Conservation (phyloP, 805 yeast genomes). For the Clavispora fructus region DNA sequence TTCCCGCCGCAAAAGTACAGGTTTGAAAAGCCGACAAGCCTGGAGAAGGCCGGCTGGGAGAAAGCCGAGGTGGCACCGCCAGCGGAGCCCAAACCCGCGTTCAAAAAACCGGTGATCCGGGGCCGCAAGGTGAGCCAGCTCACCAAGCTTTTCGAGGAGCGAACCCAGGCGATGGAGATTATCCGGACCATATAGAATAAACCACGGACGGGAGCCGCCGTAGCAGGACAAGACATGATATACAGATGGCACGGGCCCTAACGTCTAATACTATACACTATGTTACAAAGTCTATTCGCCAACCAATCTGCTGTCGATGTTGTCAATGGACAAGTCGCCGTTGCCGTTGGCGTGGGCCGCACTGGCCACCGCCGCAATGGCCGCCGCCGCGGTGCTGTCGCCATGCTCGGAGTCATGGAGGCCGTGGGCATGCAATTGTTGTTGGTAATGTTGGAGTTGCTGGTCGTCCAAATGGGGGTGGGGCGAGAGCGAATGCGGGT, state of each 20-base stretch:
- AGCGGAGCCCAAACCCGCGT: not conserved
- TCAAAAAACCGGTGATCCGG: slow-evolving; percentile 40
- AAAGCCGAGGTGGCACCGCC: not conserved
- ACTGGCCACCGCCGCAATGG: slow-evolving; percentile 37
- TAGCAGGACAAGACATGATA: too few relatives aligned
- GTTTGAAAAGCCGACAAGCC: slow-evolving; percentile 11
- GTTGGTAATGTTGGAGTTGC: slow-evolving; percentile 23
- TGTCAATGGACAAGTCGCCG: slow-evolving; percentile 37
- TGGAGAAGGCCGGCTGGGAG: not conserved
- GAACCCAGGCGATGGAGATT: slow-evolving; percentile 38
- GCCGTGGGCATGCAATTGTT: slow-evolving; percentile 23
- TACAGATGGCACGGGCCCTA: not conserved
- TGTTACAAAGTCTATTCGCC: slow-evolving; percentile 29
- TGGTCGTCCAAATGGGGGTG: slow-evolving; percentile 23
- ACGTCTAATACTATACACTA: slow-evolving; percentile 13
- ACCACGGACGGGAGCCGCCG: too few relatives aligned
- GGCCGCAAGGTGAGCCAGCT: slow-evolving; percentile 58
- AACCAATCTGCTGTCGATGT: slow-evolving; percentile 40
- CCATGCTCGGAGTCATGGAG: slow-evolving; percentile 16
- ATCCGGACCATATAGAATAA: slow-evolving; percentile 7
- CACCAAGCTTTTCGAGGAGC: slow-evolving; percentile 60
- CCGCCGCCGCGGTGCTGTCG: slow-evolving; percentile 30
- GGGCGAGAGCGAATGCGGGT: slow-evolving; percentile 14
- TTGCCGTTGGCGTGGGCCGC: slow-evolving; percentile 25
- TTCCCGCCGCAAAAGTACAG: slow-evolving; percentile 36